These are phyloP conservation scores for Suzukiozyma palmioleophila DNA, from an alignment of 1,139 yeast species.

Conservation along the genomic window DNA sequence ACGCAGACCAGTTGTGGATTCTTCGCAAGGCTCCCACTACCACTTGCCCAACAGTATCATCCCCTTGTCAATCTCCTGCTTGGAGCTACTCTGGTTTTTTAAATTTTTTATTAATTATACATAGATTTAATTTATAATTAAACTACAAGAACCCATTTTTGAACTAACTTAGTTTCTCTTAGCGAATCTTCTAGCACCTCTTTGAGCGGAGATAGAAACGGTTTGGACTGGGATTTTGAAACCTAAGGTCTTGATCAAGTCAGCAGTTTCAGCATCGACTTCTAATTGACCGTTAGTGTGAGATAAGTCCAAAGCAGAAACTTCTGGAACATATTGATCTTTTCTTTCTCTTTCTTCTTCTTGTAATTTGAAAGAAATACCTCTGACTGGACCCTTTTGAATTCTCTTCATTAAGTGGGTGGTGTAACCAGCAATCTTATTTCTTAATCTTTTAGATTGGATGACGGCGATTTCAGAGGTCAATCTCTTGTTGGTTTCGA, in stretches of 20 bases:
- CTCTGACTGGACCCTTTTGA: slow-evolving; percentile 99
- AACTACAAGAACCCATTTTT: slow-evolving; percentile 8
- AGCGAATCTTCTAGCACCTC: slow-evolving; percentile 93
- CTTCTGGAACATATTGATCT: slow-evolving; percentile 99
- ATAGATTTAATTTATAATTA: slow-evolving; percentile 3
- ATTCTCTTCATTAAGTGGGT: slow-evolving; percentile 99
- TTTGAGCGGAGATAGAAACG: slow-evolving; percentile 88
- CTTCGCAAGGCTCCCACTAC: no score
- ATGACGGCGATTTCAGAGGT: slow-evolving; percentile 98
- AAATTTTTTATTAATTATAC: slow-evolving; percentile 3
- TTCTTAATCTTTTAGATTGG: slow-evolving; percentile 99
- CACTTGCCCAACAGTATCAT: no score
- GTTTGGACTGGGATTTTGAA: slow-evolving; percentile 93
- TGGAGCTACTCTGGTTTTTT: not conserved
- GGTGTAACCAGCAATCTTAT: slow-evolving; percentile 99
- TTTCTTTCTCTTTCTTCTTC: slow-evolving; percentile 99
- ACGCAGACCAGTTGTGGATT: no score
- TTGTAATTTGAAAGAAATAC: slow-evolving; percentile 99
- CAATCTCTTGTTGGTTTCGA: slow-evolving; percentile 99
- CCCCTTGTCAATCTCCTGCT: no score
- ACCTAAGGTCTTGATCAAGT: slow-evolving; percentile 93
- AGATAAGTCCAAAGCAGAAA: slow-evolving; percentile 98
- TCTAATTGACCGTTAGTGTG: slow-evolving; percentile 95
- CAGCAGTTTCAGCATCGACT: slow-evolving; percentile 98
- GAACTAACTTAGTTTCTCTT: slow-evolving; percentile 67